Conservation (phyloP, 768 basidiomycete species). For the Trametes villosa region DNA sequence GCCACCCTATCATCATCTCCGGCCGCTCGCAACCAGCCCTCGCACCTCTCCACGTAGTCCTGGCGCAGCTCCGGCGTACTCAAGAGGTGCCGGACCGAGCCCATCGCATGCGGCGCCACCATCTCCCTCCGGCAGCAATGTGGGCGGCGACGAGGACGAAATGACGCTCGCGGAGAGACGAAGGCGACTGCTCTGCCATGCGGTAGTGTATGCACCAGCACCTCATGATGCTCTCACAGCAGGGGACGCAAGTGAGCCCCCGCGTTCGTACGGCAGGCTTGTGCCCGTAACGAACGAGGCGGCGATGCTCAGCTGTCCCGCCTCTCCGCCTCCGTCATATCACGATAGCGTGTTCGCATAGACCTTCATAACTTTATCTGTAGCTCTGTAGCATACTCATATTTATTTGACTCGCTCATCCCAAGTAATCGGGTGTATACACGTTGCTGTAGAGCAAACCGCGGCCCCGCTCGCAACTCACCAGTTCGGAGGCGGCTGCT, state of each 20-base stretch:
- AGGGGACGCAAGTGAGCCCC: no score
- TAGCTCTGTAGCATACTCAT: no score
- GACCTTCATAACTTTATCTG: no score
- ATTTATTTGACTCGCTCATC: neutral
- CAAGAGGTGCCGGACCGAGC: no score
- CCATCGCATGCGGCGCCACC: no score
- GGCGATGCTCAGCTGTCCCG: no score
- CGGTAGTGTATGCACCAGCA: neutral
- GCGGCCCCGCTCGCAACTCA: no score
- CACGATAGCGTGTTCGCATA: neutral
- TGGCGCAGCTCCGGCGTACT: neutral
- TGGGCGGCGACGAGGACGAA: neutral
- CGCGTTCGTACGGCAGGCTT: no score
- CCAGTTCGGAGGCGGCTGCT: no score
- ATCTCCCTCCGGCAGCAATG: neutral
- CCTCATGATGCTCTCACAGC: neutral
- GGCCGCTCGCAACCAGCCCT: neutral
- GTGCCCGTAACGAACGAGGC: no score
- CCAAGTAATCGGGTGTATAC: no score
- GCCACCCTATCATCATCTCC: neutral
- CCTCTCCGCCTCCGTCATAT: neutral
- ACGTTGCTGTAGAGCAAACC: no score
- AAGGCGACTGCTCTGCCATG: neutral
- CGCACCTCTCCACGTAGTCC: neutral
- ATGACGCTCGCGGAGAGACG: neutral